These are phyloP conservation scores for Tephrocybe sp. DNA, from an alignment of 768 basidiomycete species.

Conservation along the genomic window DNA sequence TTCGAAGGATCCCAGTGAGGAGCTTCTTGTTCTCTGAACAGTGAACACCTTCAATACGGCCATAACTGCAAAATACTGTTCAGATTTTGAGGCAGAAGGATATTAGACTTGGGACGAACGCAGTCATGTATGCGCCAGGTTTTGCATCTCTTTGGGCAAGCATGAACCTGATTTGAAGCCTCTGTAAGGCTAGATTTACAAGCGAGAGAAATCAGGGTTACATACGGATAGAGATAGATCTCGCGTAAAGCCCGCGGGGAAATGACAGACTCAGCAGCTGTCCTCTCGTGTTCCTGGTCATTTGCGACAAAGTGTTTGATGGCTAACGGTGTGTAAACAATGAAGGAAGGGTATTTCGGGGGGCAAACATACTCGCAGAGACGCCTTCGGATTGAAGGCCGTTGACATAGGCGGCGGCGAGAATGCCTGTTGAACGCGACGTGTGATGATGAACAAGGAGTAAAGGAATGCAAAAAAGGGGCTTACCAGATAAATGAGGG, in stretches of 20 bases:
- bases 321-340: conserved; percentile 27
- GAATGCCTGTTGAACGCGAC: conserved; percentile 51
- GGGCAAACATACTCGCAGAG: conserved; percentile 43
- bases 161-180: conserved; percentile 53
- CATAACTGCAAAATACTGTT: conserved; percentile 46
- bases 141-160: conserved; percentile 60
- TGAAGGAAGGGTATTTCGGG: background rate
- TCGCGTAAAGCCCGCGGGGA: conserved; percentile 67
- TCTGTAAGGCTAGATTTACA: conserved; percentile 1
- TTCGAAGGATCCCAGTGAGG: conserved; percentile 60
- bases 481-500: conserved; percentile 58
- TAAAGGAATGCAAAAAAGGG: background rate
- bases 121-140: conserved; percentile 68
- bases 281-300: conserved; percentile 73
- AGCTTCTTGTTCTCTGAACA: conserved; percentile 66
- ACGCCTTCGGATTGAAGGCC: conserved; percentile 67
- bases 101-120: conserved; percentile 32
- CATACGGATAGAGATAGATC: conserved; percentile 69
- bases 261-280: conserved; percentile 60
- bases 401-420: conserved; percentile 66
- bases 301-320: conserved; percentile 77
- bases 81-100: background rate
- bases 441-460: conserved; percentile 2
- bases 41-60: conserved; percentile 69
- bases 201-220: conserved; percentile 1